Evolutionary conservation across 1,284 basidiomycete genomes (phyloP), one percentile per base, ranked within the genome.

Genomic region (Austroboletus novae-zelandiae): DNA sequence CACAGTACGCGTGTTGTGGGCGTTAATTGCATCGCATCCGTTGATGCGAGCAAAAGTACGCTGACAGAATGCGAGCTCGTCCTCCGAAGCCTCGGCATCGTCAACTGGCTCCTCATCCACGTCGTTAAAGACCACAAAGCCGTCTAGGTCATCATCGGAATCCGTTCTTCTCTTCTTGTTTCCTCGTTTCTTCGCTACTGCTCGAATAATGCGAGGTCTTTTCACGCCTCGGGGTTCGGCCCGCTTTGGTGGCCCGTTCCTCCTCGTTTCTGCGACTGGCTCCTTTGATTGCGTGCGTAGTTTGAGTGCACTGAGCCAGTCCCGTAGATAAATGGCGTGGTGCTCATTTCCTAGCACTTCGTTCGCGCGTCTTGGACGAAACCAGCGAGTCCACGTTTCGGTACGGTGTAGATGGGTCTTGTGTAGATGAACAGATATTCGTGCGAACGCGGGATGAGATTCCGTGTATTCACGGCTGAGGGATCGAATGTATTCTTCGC

Each of bases 301-400:
- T 48, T 83, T 81, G 9, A 89, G 74, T 15, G 86, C 82, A 27
- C 71, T 69, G 45, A 97, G 76, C 94, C 94, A 98, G 50, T 90
- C 83, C 32, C 86, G 81, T 37, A 97, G 76, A 68, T 89, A 93
- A 15, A 75, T 62, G 0, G 92, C 84, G 51, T 84, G 81, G 5
- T 71, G 62, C 64, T 91, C 84, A 65, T 96, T 97, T 9, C 91
- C 91, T 1, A 98, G 74, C 1, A 96, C 84, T 58, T 95, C 80
- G 14, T 78, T 72, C 1, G 92, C 89, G 32, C 73, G 69, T 46
- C 74, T 77, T 9, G 94, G 94, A 23, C 81, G 80, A 78, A 89
- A 96, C 55, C 80, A 85, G 45, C 90, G 84, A 31, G 78, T 73
- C 92, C 93, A 96, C 5, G 79, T 67, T 36, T 84, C 79, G 67